Evolutionary conservation across 2,329 filamentous ascomycete species (phyloP), one percentile per base, ranked within the genome.

Genomic region (Ilyonectria robusta): DNA sequence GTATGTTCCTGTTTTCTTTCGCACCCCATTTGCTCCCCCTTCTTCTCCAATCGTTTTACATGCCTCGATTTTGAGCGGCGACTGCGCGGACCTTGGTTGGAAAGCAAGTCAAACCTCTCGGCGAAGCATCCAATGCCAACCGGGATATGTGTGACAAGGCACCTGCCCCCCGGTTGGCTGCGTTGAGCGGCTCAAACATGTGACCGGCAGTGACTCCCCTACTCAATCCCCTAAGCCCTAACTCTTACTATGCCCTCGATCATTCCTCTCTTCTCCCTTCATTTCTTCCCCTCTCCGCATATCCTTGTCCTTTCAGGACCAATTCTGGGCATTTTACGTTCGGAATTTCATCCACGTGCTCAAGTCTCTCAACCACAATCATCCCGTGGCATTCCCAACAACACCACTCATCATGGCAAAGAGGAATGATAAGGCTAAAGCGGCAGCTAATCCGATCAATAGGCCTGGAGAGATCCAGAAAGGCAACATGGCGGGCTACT

Each of bases 361-460:
- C 26, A 26, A 26, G 5, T 17, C 13, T 21, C 17, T 26, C 46
- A 48, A 29, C 46, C 6, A 19, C 19, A 19, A n/a, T n/a, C n/a
- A 47, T 15, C 44, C 15, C 15, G 21, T 15, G 21, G 6, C 8
- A 46, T 13, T 29, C 26, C 4, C n/a, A 11, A 3, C 26, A 35
- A 10, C 7, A 47, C 23, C 29, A 29, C 29, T 7, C 48, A 54
- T 59, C 40, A 64, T 64, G 62, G 19, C 48, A 15, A 59, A n/a
- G 46, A 64, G 48, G 7, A 37, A 46, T 5, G 37, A 10, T 1
- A 47, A 33, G 23, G n/a, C 40, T 9, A 54, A 54, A 40, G 48
- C 47, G 5, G 46, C 31, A 19, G 26, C 62, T 59, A 46, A 59
- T 23, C n/a, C 21, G 23, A 21, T 5, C 15, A 19, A 5, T 9